Evolutionary conservation across 2,329 filamentous ascomycete genomes (phyloP).

Genomic region (Claviceps fusiformis): DNA sequence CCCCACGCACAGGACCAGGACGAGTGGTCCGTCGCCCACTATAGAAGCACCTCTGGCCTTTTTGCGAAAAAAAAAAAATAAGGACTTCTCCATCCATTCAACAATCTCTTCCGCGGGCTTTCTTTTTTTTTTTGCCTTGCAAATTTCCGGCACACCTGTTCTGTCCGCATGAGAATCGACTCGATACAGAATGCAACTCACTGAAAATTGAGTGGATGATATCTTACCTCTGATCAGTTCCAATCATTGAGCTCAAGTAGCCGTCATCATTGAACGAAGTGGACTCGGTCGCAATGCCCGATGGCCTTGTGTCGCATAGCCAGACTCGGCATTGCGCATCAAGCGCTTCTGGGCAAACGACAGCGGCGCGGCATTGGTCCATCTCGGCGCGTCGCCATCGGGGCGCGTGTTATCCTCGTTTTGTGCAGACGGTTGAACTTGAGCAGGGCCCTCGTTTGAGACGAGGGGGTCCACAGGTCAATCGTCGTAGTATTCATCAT

Average conservation of each 20-base stretch:
- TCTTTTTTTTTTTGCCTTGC: conserved; percentile 1
- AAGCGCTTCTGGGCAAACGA: conserved; percentile 32
- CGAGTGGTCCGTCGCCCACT: background rate
- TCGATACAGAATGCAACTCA: background rate
- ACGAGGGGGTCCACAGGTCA: conserved; percentile 85
- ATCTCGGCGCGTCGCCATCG: conserved; percentile 27
- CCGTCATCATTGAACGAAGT: conserved; percentile 55
- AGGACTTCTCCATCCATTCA: background rate
- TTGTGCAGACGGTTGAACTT: conserved; percentile 37
- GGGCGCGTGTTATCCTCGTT: conserved; percentile 27
- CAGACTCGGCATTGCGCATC: conserved; percentile 32
- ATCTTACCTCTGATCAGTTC: conserved; percentile 17
- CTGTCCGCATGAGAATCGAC: conserved; percentile 3
- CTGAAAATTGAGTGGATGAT: background rate
- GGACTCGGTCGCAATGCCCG: conserved; percentile 50
- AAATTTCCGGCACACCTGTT: conserved; percentile 3
- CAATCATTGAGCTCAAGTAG: conserved; percentile 35
- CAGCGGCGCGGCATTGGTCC: conserved; percentile 31
- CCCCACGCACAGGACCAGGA: background rate
- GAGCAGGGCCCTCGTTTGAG: conserved; percentile 70
- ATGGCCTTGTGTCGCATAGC: conserved; percentile 28
- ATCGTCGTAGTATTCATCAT: conserved; percentile 92
- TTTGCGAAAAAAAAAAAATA: background rate
- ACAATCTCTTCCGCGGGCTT: conserved; percentile 3
- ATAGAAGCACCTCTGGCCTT: background rate